Conservation (phyloP, 73 alveolate genomes). For the Paramecium sexaurelia region DNA sequence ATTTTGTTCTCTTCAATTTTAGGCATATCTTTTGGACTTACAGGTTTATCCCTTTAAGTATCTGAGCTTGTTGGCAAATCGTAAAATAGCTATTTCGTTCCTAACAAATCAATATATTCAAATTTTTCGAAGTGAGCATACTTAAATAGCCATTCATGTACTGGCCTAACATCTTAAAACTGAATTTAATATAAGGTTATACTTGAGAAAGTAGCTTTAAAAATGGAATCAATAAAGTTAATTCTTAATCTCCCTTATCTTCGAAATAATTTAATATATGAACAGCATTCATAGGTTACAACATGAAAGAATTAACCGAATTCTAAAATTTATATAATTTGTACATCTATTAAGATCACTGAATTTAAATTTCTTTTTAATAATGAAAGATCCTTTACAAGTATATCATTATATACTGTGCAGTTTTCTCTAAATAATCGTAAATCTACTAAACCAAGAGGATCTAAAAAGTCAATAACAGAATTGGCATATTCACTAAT, state of each 20-base stretch:
- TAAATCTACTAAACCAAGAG: slow-evolving; percentile 60
- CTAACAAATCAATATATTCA: background rate
- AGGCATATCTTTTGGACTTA: background rate
- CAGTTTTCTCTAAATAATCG: slow-evolving; percentile 92
- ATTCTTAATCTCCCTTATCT: slow-evolving; percentile 63
- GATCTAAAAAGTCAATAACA: slow-evolving; percentile 82
- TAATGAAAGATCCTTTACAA: slow-evolving; percentile 84
- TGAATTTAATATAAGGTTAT: background rate
- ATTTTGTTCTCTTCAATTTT: slow-evolving; percentile 6
- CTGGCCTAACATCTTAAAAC: slow-evolving; percentile 49
- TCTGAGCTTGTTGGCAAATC: slow-evolving; percentile 15
- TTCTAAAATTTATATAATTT: background rate
- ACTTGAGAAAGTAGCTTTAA: slow-evolving; percentile 37
- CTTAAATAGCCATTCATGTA: slow-evolving; percentile 55
- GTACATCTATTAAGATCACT: slow-evolving; percentile 78
- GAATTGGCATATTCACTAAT: slow-evolving; percentile 87
- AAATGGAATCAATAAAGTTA: slow-evolving; percentile 27
- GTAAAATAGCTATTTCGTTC: background rate
- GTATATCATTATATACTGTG: slow-evolving; percentile 79
- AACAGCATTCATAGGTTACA: slow-evolving; percentile 65
- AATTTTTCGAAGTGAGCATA: slow-evolving; percentile 43
- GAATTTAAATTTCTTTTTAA: slow-evolving; percentile 84
- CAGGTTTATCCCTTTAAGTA: background rate
- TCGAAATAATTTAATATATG: slow-evolving; percentile 58
- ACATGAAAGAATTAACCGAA: slow-evolving; percentile 45